These are phyloP conservation scores for Penicillium sp. DNA, from an alignment of 2,329 filamentous ascomycete genomes.

Conservation along the genomic window DNA sequence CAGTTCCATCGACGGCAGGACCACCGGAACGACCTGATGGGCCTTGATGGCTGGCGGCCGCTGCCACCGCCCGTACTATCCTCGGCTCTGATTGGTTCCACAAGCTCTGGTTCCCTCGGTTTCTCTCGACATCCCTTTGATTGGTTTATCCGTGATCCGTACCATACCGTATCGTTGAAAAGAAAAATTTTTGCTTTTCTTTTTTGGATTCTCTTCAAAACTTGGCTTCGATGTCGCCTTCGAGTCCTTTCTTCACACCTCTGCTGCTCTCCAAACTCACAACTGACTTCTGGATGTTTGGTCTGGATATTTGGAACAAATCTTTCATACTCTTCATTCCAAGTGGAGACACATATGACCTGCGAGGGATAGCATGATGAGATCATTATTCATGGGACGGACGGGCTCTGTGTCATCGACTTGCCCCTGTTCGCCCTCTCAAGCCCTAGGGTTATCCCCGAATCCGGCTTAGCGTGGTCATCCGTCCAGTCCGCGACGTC, in stretches of 20 bases:
- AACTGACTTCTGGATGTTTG: not conserved
- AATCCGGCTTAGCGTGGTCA: slow-evolving; percentile 29
- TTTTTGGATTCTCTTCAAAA: not conserved
- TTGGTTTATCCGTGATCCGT: slow-evolving; percentile 24
- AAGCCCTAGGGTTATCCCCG: slow-evolving; percentile 31
- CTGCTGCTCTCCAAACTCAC: not conserved
- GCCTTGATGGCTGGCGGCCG: slow-evolving; percentile 1
- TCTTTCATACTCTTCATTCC: not conserved
- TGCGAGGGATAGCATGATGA: slow-evolving; percentile 16
- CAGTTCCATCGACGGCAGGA: slow-evolving; percentile 16
- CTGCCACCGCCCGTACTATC: slow-evolving; percentile 26
- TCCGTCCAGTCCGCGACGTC: slow-evolving; percentile 28
- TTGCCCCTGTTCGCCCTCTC: slow-evolving; percentile 8
- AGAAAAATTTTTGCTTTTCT: slow-evolving; percentile 20
- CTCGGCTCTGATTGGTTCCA: slow-evolving; percentile 22
- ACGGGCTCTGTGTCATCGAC: slow-evolving; percentile 8
- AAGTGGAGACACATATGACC: slow-evolving; percentile 2
- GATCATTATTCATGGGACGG: slow-evolving; percentile 6
- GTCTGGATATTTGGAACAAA: not conserved
- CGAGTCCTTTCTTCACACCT: not conserved
- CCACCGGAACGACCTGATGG: slow-evolving; percentile 8
- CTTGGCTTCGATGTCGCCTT: not conserved
- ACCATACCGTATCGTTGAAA: slow-evolving; percentile 18
- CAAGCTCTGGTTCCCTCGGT: slow-evolving; percentile 10
- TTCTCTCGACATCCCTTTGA: slow-evolving; percentile 18